These are phyloP conservation scores for Alternaria arbusti DNA, from an alignment of 2,329 filamentous ascomycete genomes.

Conservation along the genomic window DNA sequence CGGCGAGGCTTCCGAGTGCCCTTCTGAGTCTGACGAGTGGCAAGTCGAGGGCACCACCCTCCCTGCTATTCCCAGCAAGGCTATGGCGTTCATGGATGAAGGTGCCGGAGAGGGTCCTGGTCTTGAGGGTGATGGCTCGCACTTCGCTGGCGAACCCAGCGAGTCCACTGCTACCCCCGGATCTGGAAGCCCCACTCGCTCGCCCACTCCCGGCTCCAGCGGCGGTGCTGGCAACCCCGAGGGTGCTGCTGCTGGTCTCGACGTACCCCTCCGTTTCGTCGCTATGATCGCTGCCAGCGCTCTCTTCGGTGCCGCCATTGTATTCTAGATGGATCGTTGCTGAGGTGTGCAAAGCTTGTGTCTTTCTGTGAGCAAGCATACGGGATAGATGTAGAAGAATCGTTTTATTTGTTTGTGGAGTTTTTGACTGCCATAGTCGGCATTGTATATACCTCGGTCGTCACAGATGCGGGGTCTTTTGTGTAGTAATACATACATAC, in stretches of 20 bases:
- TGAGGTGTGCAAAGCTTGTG: background rate
- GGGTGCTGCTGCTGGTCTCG: constrained; percentile 30
- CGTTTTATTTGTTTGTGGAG: constrained; percentile 7
- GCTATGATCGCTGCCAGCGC: constrained; percentile 40
- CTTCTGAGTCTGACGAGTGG: constrained; percentile 61
- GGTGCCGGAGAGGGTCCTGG: constrained; percentile 65
- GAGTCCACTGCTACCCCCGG: constrained; percentile 36
- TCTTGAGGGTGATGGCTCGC: constrained; percentile 57
- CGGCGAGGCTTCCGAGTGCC: constrained; percentile 62
- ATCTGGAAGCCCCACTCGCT: constrained; percentile 36
- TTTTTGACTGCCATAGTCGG: constrained; percentile 2
- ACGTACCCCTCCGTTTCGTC: constrained; percentile 39
- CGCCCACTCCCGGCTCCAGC: constrained; percentile 18
- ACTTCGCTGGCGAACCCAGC: constrained; percentile 41
- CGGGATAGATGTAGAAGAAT: constrained; percentile 7
- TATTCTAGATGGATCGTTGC: constrained; percentile 32
- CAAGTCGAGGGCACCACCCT: constrained; percentile 59
- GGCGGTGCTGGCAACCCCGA: constrained; percentile 6
- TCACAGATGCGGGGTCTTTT: constrained; percentile 14
- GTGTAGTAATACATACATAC: constrained; percentile 16
- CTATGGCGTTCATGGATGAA: constrained; percentile 61
- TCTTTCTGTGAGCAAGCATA: constrained; percentile 2
- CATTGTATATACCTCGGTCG: constrained; percentile 10
- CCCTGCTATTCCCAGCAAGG: constrained; percentile 63
- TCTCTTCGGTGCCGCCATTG: constrained; percentile 39